phyloP scores from a whole-genome alignment of 345 rosid genomes.

The Brassica nigra region DNA sequence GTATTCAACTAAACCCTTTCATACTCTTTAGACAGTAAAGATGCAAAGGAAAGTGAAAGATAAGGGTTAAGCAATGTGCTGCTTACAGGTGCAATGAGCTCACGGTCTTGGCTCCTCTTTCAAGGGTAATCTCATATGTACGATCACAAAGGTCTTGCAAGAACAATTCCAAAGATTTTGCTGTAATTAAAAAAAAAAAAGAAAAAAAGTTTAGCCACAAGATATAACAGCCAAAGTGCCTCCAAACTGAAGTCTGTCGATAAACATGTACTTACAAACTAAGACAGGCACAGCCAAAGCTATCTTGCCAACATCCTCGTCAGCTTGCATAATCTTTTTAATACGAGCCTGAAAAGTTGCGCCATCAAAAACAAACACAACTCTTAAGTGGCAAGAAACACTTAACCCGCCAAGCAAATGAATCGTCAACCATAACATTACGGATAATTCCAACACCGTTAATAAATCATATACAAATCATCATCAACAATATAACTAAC shows the following conservation, averaged over 20 bases:
- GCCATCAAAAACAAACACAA: slow-evolving; percentile 1
- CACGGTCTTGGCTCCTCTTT: slow-evolving; percentile 97
- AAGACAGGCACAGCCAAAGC: slow-evolving; percentile 96
- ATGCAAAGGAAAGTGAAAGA: slow-evolving; percentile 13
- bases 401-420: not conserved
- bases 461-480: no score
- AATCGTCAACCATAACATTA: not conserved
- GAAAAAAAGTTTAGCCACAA: slow-evolving; percentile 21
- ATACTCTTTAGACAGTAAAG: not conserved
- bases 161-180: slow-evolving; percentile 96
- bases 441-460: no score
- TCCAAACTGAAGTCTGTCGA: not conserved
- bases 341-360: slow-evolving; percentile 77
- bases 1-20: slow-evolving; percentile 3
- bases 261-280: slow-evolving; percentile 69
- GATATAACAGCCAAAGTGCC: not conserved
- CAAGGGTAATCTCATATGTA: slow-evolving; percentile 90
- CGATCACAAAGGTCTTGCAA: slow-evolving; percentile 98
- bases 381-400: not conserved
- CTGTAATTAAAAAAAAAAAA: slow-evolving; percentile 44
- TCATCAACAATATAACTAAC: slow-evolving; percentile 1
- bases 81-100: slow-evolving; percentile 93
- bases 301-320: slow-evolving; percentile 98
- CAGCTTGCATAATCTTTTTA: slow-evolving; percentile 99
- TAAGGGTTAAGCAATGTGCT: not conserved